Base-by-base conservation (phyloP, 2,329 filamentous ascomycete species). In the Myriangium duriaei region DNA sequence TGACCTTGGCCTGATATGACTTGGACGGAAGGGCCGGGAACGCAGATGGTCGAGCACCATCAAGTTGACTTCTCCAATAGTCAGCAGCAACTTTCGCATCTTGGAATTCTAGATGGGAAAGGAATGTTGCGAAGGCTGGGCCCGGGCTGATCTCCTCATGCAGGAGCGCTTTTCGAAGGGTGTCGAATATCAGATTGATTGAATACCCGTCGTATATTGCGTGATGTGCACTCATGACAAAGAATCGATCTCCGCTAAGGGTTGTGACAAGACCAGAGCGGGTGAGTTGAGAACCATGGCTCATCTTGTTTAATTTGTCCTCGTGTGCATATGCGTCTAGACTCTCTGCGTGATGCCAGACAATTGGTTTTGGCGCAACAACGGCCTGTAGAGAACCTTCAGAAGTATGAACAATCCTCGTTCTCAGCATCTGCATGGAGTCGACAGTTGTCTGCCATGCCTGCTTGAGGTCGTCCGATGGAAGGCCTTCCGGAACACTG, bases 41-140 rank as follows among this genome's bases (percentile, higher is more conserved):
- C 13, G 24, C 15, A 4, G 19, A n/a, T n/a, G 24, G 3, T 9
- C 5, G 11, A 12, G 21, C 33, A 3, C 13, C 18, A 28, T 15
- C 7, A n/a, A 35, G 33, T 11, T 35, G 24, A 6, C 12, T 15
- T 11, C 14, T 21, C 33, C 33, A 35, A 12, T 21, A 35, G 4
- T 2, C n/a, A n/a, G n/a, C n/a, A n/a, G n/a, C n/a, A n/a, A n/a
- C n/a, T n/a, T n/a, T n/a, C n/a, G n/a, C n/a, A n/a, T n/a, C 72
- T 78, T 2, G 75, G 67, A 3, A 75, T 75, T 2, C 66, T 56
- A 11, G 69, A n/a, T n/a, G n/a, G n/a, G n/a, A n/a, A n/a, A n/a
- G n/a, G n/a, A n/a, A n/a, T n/a, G n/a, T n/a, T n/a, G n/a, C n/a
- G n/a, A n/a, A n/a, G n/a, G n/a, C n/a, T n/a, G n/a, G n/a, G n/a